These are phyloP conservation scores for Madurella mycetomatis DNA, from an alignment of 2,329 filamentous ascomycete genomes.

Conservation along the genomic window DNA sequence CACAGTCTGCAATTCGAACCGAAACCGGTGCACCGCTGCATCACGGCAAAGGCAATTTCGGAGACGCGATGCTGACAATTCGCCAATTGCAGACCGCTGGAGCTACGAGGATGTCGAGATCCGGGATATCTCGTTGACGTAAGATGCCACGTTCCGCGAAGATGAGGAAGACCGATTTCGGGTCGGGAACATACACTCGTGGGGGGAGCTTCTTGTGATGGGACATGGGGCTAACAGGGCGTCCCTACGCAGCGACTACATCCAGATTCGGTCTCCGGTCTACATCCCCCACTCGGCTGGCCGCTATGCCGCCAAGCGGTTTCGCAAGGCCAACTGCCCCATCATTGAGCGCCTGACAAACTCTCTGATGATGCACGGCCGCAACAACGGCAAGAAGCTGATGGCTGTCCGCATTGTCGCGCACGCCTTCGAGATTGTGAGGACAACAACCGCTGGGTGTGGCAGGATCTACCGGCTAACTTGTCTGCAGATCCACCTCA, in stretches of 20 bases:
- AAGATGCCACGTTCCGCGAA: slow-evolving; percentile 46
- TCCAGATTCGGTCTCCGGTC: slow-evolving; percentile 98
- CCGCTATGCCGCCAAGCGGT: slow-evolving; percentile 98
- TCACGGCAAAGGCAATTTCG: slow-evolving; percentile 2
- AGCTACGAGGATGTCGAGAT: slow-evolving; percentile 99
- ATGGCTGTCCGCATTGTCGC: slow-evolving; percentile 99
- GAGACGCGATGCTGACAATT: slow-evolving; percentile 16
- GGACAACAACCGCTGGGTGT: slow-evolving; percentile 5
- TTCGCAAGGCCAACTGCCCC: slow-evolving; percentile 99
- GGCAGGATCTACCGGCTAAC: slow-evolving; percentile 27
- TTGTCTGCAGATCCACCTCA: slow-evolving; percentile 84
- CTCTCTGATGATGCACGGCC: slow-evolving; percentile 99
- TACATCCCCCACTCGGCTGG: slow-evolving; percentile 99
- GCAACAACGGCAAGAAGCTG: slow-evolving; percentile 99
- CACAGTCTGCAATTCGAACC: slow-evolving; percentile 1
- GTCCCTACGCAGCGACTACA: slow-evolving; percentile 75
- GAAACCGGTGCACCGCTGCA: slow-evolving; percentile 10
- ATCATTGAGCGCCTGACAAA: slow-evolving; percentile 99
- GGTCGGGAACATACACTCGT: background rate
- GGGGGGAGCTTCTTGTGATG: slow-evolving; percentile 2
- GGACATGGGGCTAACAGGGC: slow-evolving; percentile 32
- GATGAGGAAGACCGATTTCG: slow-evolving; percentile 3
- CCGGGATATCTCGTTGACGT: slow-evolving; percentile 99
- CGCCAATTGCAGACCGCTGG: slow-evolving; percentile 78
- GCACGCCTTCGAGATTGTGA: slow-evolving; percentile 98